A percentile compares a stretch with the other conserved stretches of the same genome.
Conservation (phyloP, 352 stramenopile genomes). For the Phytophthora sp. region DNA sequence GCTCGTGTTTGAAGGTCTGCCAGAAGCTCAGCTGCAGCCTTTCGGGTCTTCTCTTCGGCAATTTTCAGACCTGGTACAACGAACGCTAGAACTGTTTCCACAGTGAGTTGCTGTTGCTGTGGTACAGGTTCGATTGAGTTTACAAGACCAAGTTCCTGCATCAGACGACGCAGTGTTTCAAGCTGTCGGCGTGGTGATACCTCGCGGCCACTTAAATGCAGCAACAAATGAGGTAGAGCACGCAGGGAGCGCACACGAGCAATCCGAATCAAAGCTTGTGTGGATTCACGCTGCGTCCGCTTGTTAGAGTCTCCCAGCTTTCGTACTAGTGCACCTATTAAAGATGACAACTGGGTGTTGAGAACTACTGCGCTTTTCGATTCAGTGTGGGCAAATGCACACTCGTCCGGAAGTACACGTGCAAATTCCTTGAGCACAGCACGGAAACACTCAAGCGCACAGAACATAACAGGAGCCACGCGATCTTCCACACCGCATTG, state of each 20-base stretch:
- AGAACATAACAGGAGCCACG: slow-evolving; percentile 85
- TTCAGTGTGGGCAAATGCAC: slow-evolving; percentile 41
- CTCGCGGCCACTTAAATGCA: slow-evolving; percentile 69
- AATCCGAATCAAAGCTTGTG: slow-evolving; percentile 66
- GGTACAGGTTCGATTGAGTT: slow-evolving; percentile 1
- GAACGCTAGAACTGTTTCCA: slow-evolving; percentile 74
- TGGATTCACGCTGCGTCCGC: slow-evolving; percentile 73
- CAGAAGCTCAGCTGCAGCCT: slow-evolving; percentile 71
- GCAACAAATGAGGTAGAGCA: slow-evolving; percentile 58
- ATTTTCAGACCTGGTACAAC: slow-evolving; percentile 74
- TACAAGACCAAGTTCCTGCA: slow-evolving; percentile 59
- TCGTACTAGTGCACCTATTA: slow-evolving; percentile 54
- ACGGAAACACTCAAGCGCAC: slow-evolving; percentile 73
- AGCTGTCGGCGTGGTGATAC: slow-evolving; percentile 58
- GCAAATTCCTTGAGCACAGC: slow-evolving; percentile 71
- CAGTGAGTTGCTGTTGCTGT: slow-evolving; percentile 40
- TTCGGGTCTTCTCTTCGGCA: slow-evolving; percentile 80
- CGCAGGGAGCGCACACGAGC: slow-evolving; percentile 67
- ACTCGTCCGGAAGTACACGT: slow-evolving; percentile 45
- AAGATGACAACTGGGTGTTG: slow-evolving; percentile 61
- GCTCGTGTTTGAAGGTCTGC: slow-evolving; percentile 55
- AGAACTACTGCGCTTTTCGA: slow-evolving; percentile 32
- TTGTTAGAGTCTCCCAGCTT: slow-evolving; percentile 87
- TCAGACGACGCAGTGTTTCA: slow-evolving; percentile 60
- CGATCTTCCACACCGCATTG: slow-evolving; percentile 79